Evolutionary conservation across 169 alveolate species (phyloP).

Genomic region (Neospora caninum): DNA sequence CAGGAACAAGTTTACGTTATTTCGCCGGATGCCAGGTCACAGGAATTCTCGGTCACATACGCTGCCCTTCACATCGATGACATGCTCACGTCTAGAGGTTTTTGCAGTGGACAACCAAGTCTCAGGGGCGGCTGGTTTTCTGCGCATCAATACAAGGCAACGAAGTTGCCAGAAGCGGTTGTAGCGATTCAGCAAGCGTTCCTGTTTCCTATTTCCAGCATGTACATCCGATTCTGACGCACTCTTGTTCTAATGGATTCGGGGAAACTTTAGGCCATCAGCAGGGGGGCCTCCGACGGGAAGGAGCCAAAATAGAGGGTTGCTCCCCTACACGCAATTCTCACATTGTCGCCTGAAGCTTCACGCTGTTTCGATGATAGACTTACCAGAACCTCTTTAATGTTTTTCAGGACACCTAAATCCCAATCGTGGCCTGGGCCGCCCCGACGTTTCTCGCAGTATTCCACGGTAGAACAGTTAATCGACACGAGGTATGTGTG

Average conservation of each 20-base stretch:
- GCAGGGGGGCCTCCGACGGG: slow-evolving; percentile 76
- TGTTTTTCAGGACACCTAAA: slow-evolving; percentile 70
- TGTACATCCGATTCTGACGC: no score
- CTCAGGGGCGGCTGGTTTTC: no score
- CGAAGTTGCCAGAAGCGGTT: no score
- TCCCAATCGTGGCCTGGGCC: slow-evolving; percentile 70
- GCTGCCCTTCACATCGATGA: no score
- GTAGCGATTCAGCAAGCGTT: no score
- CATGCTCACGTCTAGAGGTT: no score
- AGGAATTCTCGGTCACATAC: no score
- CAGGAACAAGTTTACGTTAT: no score
- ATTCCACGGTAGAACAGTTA: slow-evolving; percentile 75
- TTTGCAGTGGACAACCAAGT: no score
- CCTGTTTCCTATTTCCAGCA: no score
- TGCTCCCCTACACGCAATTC: slow-evolving; percentile 59
- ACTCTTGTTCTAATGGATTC: neutral
- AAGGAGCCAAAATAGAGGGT: slow-evolving; percentile 71
- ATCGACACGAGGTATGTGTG: slow-evolving; percentile 70
- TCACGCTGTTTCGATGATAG: neutral
- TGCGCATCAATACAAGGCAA: no score
- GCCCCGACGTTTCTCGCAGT: slow-evolving; percentile 75
- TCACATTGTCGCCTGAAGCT: neutral
- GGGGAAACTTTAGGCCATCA: slow-evolving; percentile 72
- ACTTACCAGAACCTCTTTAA: slow-evolving; percentile 68
- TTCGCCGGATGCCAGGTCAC: no score